Conservation (phyloP, 2,329 filamentous ascomycete genomes). For the Fusarium buxicola region DNA sequence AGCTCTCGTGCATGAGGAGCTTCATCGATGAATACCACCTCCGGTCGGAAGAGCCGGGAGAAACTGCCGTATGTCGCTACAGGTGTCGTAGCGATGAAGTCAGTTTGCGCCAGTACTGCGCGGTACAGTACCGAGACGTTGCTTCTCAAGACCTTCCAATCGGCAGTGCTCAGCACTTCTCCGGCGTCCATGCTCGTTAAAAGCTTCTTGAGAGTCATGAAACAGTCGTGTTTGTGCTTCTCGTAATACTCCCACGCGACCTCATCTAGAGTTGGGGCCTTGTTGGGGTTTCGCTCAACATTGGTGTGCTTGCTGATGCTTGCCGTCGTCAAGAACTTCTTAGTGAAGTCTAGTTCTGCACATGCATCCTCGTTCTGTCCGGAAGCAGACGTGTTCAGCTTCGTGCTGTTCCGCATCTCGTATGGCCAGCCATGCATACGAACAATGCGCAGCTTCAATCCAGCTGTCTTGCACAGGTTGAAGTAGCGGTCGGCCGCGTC, state of each 20-base stretch:
- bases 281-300: constrained; percentile 26
- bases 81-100: constrained; percentile 61
- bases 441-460: constrained; percentile 51
- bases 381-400: constrained; percentile 40
- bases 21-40: constrained; percentile 89
- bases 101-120: constrained; percentile 52
- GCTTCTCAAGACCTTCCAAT: constrained; percentile 48
- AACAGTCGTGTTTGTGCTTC: constrained; percentile 45
- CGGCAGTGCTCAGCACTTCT: constrained; percentile 40
- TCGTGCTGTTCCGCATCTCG: constrained; percentile 49
- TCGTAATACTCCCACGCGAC: constrained; percentile 57
- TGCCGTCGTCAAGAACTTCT: constrained; percentile 49
- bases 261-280: constrained; percentile 57
- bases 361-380: not conserved
- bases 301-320: constrained; percentile 38
- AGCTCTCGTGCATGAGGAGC: constrained; percentile 60
- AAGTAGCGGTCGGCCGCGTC: constrained; percentile 58
- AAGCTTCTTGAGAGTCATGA: constrained; percentile 52
- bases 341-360: constrained; percentile 49
- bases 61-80: constrained; percentile 56
- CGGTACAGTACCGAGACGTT: constrained; percentile 54
- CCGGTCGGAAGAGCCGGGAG: constrained; percentile 73
- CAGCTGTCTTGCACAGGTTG: constrained; percentile 51
- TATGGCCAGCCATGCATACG: constrained; percentile 57
- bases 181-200: constrained; percentile 49